Evolutionary conservation across 306 rosid genomes (phyloP), one percentile per base, ranked within the genome.

Genomic region (apple (Malus domestica)): DNA sequence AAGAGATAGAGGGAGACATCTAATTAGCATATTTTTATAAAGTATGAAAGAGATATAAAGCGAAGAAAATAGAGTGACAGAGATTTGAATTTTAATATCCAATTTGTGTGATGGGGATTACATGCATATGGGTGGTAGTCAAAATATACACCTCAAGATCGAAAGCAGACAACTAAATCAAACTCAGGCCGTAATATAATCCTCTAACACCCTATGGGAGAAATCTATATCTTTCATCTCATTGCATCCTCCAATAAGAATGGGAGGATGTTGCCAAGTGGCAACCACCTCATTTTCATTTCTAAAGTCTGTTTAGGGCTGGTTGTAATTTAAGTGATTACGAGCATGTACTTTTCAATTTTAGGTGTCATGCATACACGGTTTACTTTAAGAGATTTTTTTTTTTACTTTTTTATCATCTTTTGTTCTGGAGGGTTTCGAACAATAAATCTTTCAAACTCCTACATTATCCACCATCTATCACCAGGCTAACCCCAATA

Each of bases 31-130:
- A 5, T 33, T 57, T 5, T 14, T 35, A n/a, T 6, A 67, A 2
- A 67, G 23, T 58, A 25, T 25, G 22, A 67, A 12, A 61, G 12
- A 32, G 23, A 71, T 38, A 40, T 10, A 35, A 33, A 46, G 52
- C 20, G 11, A 16, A 52, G 42, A 5, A 38, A 15, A 46, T 10
- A 12, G 58, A 69, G 25, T 33, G 71, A 69, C 38, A 74, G 65
- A 25, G 20, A 45, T 7, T 5, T 8, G 62, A 54, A 11, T 8
- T 60, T 51, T 18, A 54, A 4, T 10, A 54, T 40, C 54, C 40
- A 70, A 42, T 42, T 42, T 65, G 25, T 76, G 74, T 76, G 80
- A 22, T n/a, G 74, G 64, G 65, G 62, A 7, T 64, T 54, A 73
- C 71, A 62, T 35, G 19, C n/a, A 4, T 6, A 58, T 8, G 20